These are phyloP conservation scores for Nemania serpens DNA, from an alignment of 2,329 filamentous ascomycete genomes.

Conservation along the genomic window DNA sequence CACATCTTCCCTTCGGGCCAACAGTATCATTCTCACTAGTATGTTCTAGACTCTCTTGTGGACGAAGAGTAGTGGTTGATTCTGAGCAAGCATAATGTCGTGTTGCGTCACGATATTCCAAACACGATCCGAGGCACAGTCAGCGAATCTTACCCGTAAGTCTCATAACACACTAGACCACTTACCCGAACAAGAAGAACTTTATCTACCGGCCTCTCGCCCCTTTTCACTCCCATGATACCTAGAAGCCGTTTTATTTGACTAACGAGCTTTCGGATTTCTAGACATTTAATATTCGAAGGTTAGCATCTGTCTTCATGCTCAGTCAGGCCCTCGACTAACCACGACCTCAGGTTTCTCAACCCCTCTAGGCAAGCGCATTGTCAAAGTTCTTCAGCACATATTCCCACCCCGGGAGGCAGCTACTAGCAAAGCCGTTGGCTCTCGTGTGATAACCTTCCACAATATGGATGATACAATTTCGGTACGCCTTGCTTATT, in stretches of 20 bases:
- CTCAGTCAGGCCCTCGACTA: not conserved
- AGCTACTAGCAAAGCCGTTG: slow-evolving; percentile 69
- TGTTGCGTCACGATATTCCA: slow-evolving; percentile 90
- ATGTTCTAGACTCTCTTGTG: slow-evolving; percentile 39
- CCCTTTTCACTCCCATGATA: not conserved
- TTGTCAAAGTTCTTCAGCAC: slow-evolving; percentile 91
- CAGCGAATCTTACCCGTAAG: slow-evolving; percentile 72
- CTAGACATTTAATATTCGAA: slow-evolving; percentile 90
- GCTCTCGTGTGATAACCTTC: slow-evolving; percentile 88
- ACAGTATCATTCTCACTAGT: slow-evolving; percentile 78
- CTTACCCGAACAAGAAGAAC: not conserved
- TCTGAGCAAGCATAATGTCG: slow-evolving; percentile 71
- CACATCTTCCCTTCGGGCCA: slow-evolving; percentile 80
- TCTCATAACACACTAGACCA: not conserved
- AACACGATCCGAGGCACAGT: slow-evolving; percentile 77
- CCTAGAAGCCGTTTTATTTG: not conserved
- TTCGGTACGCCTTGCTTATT: slow-evolving; percentile 51
- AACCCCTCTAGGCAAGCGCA: slow-evolving; percentile 76
- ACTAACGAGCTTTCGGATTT: not conserved
- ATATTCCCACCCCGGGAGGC: slow-evolving; percentile 88
- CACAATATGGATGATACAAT: slow-evolving; percentile 94
- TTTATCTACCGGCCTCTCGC: not conserved
- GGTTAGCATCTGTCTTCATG: slow-evolving; percentile 41
- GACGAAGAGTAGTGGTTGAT: slow-evolving; percentile 2
- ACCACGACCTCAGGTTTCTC: slow-evolving; percentile 62